A percentile compares a stretch with the other conserved stretches of the same genome.
Evolutionary conservation across 352 stramenopile species (phyloP).

Genomic region (Pythium coloratum): DNA sequence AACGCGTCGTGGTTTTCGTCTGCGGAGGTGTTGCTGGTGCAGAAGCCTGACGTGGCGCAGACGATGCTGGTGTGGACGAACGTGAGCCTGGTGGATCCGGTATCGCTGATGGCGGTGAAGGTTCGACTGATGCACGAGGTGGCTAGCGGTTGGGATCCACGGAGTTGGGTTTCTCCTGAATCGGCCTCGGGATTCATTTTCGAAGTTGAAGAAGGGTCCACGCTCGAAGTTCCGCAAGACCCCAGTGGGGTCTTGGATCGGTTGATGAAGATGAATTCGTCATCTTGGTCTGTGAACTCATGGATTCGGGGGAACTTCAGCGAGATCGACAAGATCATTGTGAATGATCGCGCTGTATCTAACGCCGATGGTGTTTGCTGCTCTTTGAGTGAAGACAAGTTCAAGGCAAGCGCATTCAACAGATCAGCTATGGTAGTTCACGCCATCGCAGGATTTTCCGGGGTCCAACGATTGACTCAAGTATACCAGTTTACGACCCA

Average conservation of each 20-base stretch:
- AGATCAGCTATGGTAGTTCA: not conserved
- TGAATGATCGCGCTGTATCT: not conserved
- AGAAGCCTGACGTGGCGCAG: constrained; percentile 29
- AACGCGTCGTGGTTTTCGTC: constrained; percentile 27
- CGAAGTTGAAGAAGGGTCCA: constrained; percentile 8
- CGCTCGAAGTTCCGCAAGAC: not conserved
- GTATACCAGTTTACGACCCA: constrained; percentile 4
- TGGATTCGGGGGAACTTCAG: not conserved
- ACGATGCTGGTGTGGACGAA: constrained; percentile 32
- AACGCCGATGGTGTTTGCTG: not conserved
- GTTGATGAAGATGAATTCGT: not conserved
- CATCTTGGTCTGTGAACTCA: not conserved
- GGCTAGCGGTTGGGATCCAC: constrained; percentile 22
- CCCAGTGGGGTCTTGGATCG: not conserved
- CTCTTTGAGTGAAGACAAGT: not conserved
- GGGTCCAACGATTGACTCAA: constrained; percentile 13
- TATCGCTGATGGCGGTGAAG: constrained; percentile 24
- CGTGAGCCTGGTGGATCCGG: constrained; percentile 35
- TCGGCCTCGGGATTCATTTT: not conserved
- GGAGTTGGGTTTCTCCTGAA: not conserved
- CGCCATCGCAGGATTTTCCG: constrained; percentile 10
- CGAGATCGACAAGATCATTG: not conserved
- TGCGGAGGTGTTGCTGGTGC: constrained; percentile 32
- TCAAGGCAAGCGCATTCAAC: not conserved
- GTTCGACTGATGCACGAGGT: constrained; percentile 33